Evolutionary conservation across 768 basidiomycete genomes (phyloP).

Genomic region (Trametes meyenii): DNA sequence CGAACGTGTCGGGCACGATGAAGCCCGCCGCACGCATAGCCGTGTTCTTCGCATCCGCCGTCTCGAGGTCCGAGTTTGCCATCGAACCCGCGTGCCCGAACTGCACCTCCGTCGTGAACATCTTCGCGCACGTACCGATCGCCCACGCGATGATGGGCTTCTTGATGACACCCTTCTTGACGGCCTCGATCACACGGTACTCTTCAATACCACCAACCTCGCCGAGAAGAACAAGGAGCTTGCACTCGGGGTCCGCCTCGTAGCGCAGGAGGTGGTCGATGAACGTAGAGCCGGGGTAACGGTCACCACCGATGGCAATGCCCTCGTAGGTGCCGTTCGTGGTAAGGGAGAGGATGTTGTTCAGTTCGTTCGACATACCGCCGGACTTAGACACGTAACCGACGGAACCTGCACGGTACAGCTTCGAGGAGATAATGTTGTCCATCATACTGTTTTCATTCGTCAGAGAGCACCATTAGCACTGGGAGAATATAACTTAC

Average conservation of each 20-base stretch:
- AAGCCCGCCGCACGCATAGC: conserved; percentile 96
- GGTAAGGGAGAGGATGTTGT: conserved; percentile 96
- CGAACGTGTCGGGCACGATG: conserved; percentile 96
- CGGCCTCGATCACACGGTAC: conserved; percentile 98
- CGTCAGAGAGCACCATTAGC: neutral
- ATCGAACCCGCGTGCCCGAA: conserved; percentile 98
- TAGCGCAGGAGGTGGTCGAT: conserved; percentile 98
- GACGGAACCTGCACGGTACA: conserved; percentile 96
- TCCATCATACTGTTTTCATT: conserved; percentile 86
- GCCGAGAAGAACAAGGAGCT: conserved; percentile 98
- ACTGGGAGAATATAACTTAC: conserved; percentile 42
- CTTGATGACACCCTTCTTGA: conserved; percentile 89
- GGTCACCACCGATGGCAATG: conserved; percentile 99
- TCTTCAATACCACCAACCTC: conserved; percentile 99
- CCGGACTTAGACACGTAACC: conserved; percentile 99
- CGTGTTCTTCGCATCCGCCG: conserved; percentile 96
- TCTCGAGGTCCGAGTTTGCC: conserved; percentile 97
- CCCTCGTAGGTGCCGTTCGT: conserved; percentile 99
- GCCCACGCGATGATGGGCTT: conserved; percentile 99
- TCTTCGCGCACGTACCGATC: conserved; percentile 99
- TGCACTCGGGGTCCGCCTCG: conserved; percentile 96
- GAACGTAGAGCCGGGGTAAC: conserved; percentile 98
- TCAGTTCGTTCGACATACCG: conserved; percentile 99
- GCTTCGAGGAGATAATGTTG: conserved; percentile 98
- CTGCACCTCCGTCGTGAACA: conserved; percentile 99